Evolutionary conservation across 306 rosid genomes (phyloP).

Genomic region (Prunus mongolica): DNA sequence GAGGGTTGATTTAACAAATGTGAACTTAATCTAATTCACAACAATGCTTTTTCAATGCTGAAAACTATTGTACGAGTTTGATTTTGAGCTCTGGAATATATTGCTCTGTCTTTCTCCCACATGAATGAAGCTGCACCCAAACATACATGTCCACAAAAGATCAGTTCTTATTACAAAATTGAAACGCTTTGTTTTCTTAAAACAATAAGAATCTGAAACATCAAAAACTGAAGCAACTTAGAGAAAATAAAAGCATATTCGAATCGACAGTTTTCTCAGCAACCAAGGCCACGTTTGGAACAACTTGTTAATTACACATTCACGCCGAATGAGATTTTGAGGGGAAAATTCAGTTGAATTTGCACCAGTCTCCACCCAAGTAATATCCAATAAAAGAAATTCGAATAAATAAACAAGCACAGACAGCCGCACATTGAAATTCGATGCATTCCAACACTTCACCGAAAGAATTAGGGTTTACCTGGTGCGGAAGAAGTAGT

Average conservation of each 20-base stretch:
- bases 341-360: background rate
- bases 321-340: background rate
- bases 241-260: background rate
- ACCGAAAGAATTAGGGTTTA: constrained; percentile 22
- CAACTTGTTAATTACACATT: background rate
- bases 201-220: too few relatives aligned
- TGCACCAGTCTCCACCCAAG: background rate
- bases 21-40: constrained; percentile 9
- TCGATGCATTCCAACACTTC: background rate
- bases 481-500: constrained; percentile 3
- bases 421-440: background rate
- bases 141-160: background rate
- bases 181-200: background rate
- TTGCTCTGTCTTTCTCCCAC: constrained; percentile 16
- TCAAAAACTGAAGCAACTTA: background rate
- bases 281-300: background rate
- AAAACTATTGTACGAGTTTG: background rate
- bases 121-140: constrained; percentile 28
- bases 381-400: background rate
- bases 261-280: background rate
- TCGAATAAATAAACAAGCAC: background rate
- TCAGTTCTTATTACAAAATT: background rate
- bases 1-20: constrained; percentile 1
- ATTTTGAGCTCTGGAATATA: background rate
- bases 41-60: background rate